A percentile compares a stretch with the other conserved stretches of the same genome.
phyloP scores from a whole-genome alignment of 495 filamentous ascomycete genomes.

The Parmelia sp. region DNA sequence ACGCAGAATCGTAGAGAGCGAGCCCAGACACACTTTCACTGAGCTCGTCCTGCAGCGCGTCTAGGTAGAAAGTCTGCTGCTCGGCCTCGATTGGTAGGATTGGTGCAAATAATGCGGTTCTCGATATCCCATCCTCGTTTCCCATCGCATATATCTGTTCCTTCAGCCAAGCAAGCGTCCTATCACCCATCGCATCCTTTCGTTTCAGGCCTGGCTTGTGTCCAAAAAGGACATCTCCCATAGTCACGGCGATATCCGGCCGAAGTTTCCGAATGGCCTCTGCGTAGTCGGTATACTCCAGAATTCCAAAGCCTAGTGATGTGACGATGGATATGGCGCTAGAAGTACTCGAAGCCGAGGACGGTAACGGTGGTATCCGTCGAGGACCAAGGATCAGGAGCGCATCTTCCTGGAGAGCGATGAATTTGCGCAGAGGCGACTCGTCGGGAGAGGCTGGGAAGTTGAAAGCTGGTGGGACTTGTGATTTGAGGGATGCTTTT shows the following conservation, averaged over 20 bases:
- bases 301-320: conserved; percentile 68
- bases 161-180: conserved; percentile 68
- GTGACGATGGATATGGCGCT: conserved; percentile 71
- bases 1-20: conserved; percentile 68
- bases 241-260: conserved; percentile 74
- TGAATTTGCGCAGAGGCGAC: conserved; percentile 67
- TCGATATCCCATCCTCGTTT: conserved; percentile 29
- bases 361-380: conserved; percentile 65
- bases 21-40: conserved; percentile 60
- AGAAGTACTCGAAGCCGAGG: conserved; percentile 66
- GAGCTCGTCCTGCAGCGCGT: conserved; percentile 53
- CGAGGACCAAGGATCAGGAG: conserved; percentile 75
- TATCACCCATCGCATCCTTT: conserved; percentile 73
- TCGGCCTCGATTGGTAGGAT: conserved; percentile 63
- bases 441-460: conserved; percentile 36
- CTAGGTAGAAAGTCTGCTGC: conserved; percentile 69
- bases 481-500: conserved; percentile 47
- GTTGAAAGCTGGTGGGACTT: conserved; percentile 48
- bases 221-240: conserved; percentile 67
- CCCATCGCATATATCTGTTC: conserved; percentile 42
- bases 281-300: conserved; percentile 62
- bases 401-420: conserved; percentile 46
- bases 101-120: conserved; percentile 63
- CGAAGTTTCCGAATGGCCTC: conserved; percentile 52
- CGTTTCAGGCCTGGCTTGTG: conserved; percentile 58